Base-by-base conservation (phyloP, 2,329 filamentous ascomycete genomes). In the Stagonosporopsis tanaceti region DNA sequence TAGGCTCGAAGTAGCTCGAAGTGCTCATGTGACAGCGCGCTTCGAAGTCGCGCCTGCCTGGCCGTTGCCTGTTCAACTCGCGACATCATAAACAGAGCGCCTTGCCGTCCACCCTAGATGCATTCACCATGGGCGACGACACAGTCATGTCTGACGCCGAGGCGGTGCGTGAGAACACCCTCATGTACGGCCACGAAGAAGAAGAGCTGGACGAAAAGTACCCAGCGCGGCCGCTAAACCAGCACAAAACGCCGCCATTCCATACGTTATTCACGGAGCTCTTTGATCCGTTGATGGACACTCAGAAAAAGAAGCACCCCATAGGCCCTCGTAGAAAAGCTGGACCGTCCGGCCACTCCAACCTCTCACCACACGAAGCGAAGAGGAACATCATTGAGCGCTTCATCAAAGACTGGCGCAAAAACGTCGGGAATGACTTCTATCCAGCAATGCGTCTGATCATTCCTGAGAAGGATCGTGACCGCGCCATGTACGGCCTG, bases 401-500 rank as follows among this genome's bases (percentile, higher is more conserved):
- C 7, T 99, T 97, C 79, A 92, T 99, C 65, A 84, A 85, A 14
- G 85, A 87, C 74, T 99, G 95, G 95, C 87, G 93, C 37, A 87
- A 87, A 53, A 89, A 97, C 60, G 93, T 97, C 22, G 95, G 95
- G 25, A 81, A 92, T 66, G 95, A 99, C 76, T 91, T 99, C 68
- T 98, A 95, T 72, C 95, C 95, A 0, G 94, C 92, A 1, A 85
- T 99, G 76, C 88, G 95, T 20, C 84, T 99, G 44, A 97, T 98
- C 55, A 83, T 97, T 3, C 93, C 94, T 0, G 92, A 96, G 69
- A 96, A 96, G 72, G 95, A 99, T 71, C 87, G 93, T 37, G 93
- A 98, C 69, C 87, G 95, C 45, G 90, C 90, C 17, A 93, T 97
- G 81, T 99, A 98, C 70, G 92, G 94, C 0, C 81, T 99, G 38